phyloP scores from a whole-genome alignment of 2,329 filamentous ascomycete species.

The Akanthomyces dipterigenus region DNA sequence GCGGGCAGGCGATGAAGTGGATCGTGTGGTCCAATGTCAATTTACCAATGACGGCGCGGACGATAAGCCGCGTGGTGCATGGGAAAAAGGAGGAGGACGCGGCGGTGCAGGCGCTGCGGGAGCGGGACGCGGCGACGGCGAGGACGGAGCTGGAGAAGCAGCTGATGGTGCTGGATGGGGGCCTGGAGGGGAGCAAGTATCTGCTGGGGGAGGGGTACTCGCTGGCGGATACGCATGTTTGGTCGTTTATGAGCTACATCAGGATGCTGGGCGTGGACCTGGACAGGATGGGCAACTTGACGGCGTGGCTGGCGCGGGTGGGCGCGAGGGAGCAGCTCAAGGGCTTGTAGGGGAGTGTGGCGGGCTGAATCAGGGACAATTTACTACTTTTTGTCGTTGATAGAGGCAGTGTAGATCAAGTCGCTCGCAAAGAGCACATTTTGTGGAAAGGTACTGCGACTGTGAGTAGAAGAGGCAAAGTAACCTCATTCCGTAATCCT shows the following conservation, averaged over 20 bases:
- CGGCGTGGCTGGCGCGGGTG: background rate
- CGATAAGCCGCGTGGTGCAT: background rate
- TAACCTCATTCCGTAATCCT: no score
- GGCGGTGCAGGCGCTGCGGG: background rate
- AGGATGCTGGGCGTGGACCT: conserved; percentile 1
- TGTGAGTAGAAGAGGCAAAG: no score
- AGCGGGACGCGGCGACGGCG: background rate
- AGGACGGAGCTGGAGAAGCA: background rate
- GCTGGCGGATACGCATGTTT: conserved; percentile 10
- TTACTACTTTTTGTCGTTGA: background rate
- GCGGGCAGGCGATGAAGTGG: conserved; percentile 13
- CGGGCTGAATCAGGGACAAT: background rate
- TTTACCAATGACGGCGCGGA: background rate
- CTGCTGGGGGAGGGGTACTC: background rate
- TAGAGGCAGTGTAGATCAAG: no score
- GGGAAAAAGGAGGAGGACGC: background rate
- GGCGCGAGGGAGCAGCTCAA: background rate
- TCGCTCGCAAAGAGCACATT: no score
- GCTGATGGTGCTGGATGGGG: background rate
- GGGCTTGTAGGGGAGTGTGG: background rate
- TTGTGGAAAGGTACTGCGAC: no score
- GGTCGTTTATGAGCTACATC: conserved; percentile 7
- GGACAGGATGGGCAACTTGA: background rate
- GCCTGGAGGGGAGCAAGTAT: background rate
- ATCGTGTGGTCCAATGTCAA: conserved; percentile 10